Base-by-base conservation (phyloP, 2,329 filamentous ascomycete genomes). In the Nigrograna mackinnonii region DNA sequence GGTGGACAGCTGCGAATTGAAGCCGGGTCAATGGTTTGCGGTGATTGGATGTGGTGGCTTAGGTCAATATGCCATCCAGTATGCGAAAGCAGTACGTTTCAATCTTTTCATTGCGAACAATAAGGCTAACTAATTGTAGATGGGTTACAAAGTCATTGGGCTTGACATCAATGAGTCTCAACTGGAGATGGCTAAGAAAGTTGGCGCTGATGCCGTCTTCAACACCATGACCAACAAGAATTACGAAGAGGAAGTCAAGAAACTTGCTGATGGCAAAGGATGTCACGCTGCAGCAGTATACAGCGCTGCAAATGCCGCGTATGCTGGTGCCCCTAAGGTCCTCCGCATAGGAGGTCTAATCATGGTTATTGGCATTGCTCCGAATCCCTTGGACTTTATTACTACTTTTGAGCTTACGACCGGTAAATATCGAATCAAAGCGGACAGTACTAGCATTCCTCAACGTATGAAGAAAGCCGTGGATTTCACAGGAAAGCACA, bases 1-100 rank as follows among this genome's bases (percentile, higher is more conserved):
- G 1, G 58, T 67, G 2, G 60, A 67, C 19, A 55, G 50, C 28
- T 66, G 63, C 37, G 61, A 64, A 35, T 39, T 66, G 16, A 59
- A 64, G 35, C 33, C 42, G 2, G 67, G 62, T 1, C 50, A 69
- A 33, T 71, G 65, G 60, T 60, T 77, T 21, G 75, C 61, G n/a
- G 65, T 76, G 19, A 62, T 75, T 30, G 72, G 72, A 7, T 69
- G 66, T 43, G 74, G 74, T 14, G 73, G 73, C 9, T 60, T 76
- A 13, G 74, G 74, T 6, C 73, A 76, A 50, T 67, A 75, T 39
- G 73, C 72, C 4, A 65, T 72, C 6, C 72, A 76, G 46, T 76
- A 74, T 49, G 72, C 72, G 13, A 74, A 73, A 49, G 74, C 73
- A 18, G 57, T 60, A 40, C 17, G 55, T 53, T 19, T 31, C 19